Base-by-base conservation (phyloP, 495 filamentous ascomycete species). In the Penicillium salamii region DNA sequence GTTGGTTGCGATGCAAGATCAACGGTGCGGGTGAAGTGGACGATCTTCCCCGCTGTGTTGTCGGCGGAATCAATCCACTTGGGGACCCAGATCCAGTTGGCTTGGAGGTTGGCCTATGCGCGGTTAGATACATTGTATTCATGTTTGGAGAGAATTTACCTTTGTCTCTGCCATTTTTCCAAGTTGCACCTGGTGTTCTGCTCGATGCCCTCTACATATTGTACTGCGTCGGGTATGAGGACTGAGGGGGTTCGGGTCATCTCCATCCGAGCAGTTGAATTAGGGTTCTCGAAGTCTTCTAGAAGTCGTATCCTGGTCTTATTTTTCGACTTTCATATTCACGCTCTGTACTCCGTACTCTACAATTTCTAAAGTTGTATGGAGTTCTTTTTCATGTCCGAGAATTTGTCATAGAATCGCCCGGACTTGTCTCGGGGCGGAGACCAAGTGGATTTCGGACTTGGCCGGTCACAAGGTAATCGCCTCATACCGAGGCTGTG, bases 101-200 rank as follows among this genome's bases (percentile, higher is more conserved):
- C 62, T 46, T 67, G 63, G 44, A 71, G 66, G 17, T 67, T 56
- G 45, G 69, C 66, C 23, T 26, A 26, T 26, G 23, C 35, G 29
- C 41, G 15, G 20, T 44, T 33, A 31, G 41, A 2, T 37, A 20
- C 29, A 4, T 5, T 28, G 32, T 38, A n/a, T 38, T 8, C 44
- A 38, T 36, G 7, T 28, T 37, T 28, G 34, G n/a, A n/a, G n/a
- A n/a, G n/a, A n/a, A n/a, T n/a, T n/a, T n/a, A 21, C 3, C 7
- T 7, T 26, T 26, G 21, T 12, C 7, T 12, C 9, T 26, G 8
- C 21, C 12, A 31, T 43, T 9, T 33, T 32, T 32, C 13, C 5
- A 3, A 18, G 20, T 39, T 21, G 24, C n/a, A 15, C 19, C 23
- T 26, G 3, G 23, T 26, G n/a, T n/a, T n/a, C n/a, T n/a, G n/a